phyloP scores from a whole-genome alignment of 129 eudicot genomes.

The Lonicera japonica region DNA sequence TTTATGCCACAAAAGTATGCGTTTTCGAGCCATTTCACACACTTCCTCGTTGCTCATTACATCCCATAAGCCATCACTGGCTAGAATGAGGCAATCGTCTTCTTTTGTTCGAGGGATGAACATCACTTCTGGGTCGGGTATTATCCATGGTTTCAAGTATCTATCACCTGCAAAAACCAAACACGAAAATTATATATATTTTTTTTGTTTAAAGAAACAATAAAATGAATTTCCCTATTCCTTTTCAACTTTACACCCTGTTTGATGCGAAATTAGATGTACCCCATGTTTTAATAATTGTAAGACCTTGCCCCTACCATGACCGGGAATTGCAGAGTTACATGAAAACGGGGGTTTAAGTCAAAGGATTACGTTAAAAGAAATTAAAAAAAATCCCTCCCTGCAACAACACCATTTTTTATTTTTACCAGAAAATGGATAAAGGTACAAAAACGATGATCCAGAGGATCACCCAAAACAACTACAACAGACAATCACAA shows the following conservation, averaged over 20 bases:
- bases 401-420: too few relatives aligned
- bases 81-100: slow-evolving; percentile 76
- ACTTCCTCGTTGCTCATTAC: slow-evolving; percentile 81
- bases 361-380: too few relatives aligned
- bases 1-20: slow-evolving; percentile 74
- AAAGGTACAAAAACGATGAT: too few relatives aligned
- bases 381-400: too few relatives aligned
- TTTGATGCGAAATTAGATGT: neutral
- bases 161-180: slow-evolving; percentile 55
- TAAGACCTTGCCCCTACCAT: too few relatives aligned
- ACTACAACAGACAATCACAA: too few relatives aligned
- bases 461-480: too few relatives aligned
- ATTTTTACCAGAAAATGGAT: too few relatives aligned
- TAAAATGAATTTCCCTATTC: neutral
- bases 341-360: neutral
- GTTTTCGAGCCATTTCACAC: slow-evolving; percentile 67
- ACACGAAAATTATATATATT: neutral
- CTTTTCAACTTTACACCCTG: neutral
- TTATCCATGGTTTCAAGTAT: slow-evolving; percentile 80
- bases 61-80: slow-evolving; percentile 85
- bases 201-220: neutral
- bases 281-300: too few relatives aligned
- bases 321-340: too few relatives aligned
- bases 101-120: slow-evolving; percentile 66
- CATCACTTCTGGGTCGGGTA: slow-evolving; percentile 82